phyloP scores from a whole-genome alignment of 176 grass and related monocot genomes.

The Lolium perenne region DNA sequence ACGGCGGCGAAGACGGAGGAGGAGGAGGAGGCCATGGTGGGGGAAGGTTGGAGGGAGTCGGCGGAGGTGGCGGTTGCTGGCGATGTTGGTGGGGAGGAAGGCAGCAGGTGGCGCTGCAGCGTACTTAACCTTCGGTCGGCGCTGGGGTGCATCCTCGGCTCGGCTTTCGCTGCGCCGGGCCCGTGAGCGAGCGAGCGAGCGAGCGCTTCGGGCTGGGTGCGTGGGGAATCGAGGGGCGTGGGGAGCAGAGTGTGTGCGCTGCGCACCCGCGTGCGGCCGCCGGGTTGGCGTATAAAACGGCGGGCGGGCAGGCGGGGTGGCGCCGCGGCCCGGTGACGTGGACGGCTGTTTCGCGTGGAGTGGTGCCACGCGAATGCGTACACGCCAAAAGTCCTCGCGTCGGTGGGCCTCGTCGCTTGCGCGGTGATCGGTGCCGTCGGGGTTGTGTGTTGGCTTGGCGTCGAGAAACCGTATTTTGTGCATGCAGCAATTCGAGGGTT shows the following conservation, averaged over 20 bases:
- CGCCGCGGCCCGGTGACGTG: constrained; percentile 33
- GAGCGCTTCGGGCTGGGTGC: neutral
- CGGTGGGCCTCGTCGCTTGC: neutral
- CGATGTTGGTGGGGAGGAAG: constrained; percentile 41
- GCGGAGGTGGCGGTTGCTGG: constrained; percentile 13
- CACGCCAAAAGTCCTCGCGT: neutral
- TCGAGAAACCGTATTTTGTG: neutral
- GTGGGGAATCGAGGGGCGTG: constrained; percentile 3
- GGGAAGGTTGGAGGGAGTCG: constrained; percentile 41
- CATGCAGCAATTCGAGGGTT: neutral
- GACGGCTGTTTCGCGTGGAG: constrained; percentile 30
- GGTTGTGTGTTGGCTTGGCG: neutral
- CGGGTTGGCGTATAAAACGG: constrained; percentile 45
- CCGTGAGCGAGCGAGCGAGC: neutral
- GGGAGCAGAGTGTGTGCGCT: neutral
- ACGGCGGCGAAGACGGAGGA: constrained; percentile 72
- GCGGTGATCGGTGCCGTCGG: neutral
- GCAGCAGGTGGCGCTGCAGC: constrained; percentile 74
- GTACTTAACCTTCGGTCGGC: constrained; percentile 79
- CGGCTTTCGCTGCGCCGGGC: too few species aligned
- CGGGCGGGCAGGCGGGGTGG: constrained; percentile 20
- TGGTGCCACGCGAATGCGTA: constrained; percentile 10
- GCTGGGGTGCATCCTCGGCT: constrained; percentile 34
- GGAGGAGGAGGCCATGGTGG: constrained; percentile 59
- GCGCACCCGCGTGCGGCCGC: constrained; percentile 47